Evolutionary conservation across 192 early-diverging fungal species (phyloP), one percentile per base, ranked within the genome.

Genomic region (Coemansia sp.): DNA sequence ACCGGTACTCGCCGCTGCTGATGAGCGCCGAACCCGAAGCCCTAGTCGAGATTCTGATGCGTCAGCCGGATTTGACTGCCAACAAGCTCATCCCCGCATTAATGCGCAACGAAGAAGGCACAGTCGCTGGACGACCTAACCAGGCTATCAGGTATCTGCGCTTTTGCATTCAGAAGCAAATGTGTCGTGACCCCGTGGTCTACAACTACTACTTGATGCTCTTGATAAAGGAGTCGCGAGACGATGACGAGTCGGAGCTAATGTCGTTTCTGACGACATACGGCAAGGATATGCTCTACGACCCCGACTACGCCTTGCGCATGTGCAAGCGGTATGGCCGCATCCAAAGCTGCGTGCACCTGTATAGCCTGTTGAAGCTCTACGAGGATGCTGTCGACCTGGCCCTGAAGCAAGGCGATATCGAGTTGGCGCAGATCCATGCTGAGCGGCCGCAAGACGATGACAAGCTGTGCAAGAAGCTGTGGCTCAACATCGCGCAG

Each of bases 401-500:
- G 63, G 91, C 95, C 7, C 80, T 99, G 41, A 87, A 91, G 89
- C 86, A 90, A 62, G 75, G 90, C 19, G 95, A 99, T 67, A 65
- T 99, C 23, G 95, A 95, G 57, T 76, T 96, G 34, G 97, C 97
- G 9, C 86, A 89, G 70, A 95, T 94, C 32, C 93, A 96, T 66
- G 96, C 95, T 2, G 94, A 98, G 68, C 94, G 95, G 68, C 93
- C 94, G 0, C 55, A 57, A 32, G 89, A 94, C 39, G 94, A 96
- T 34, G 91, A 95, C 63, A 86, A 86, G 63, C 81, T 95, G 29
- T 85, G 91, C 32, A 94, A 93, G 70, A 88, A 91, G 67, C 83
- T 99, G 7, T 99, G 97, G 96, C 82, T 99, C 42, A 90, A 86
- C 70, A 98, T 99, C 74, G 97, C 94, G 5, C 89, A 91, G 38